phyloP scores from a whole-genome alignment of 1,284 basidiomycete species.

The Hymenochaete sp. region DNA sequence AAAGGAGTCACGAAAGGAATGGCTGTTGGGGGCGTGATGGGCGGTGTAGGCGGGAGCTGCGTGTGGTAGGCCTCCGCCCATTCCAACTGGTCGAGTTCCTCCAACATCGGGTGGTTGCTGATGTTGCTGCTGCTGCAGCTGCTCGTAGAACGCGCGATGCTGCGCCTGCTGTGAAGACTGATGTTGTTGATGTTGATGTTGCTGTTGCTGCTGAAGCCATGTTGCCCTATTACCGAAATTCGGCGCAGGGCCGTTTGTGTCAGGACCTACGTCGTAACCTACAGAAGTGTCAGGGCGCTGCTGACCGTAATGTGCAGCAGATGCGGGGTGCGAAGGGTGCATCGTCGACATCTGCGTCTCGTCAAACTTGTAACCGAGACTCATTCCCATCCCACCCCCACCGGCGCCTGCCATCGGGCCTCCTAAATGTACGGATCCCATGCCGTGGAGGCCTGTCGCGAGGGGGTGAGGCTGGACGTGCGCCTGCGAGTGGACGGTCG shows the following conservation, averaged over 20 bases:
- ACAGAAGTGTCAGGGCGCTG: slow-evolving; percentile 58
- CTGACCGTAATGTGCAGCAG: slow-evolving; percentile 24
- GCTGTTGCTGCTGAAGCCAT: slow-evolving; percentile 24
- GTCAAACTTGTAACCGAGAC: slow-evolving; percentile 1
- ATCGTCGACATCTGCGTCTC: slow-evolving; percentile 37
- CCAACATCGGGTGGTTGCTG: background rate
- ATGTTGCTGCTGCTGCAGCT: slow-evolving; percentile 12
- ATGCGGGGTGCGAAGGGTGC: slow-evolving; percentile 33
- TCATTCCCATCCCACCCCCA: slow-evolving; percentile 7
- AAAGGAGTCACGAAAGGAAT: slow-evolving; percentile 67
- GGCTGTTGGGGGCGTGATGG: slow-evolving; percentile 30
- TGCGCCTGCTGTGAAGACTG: slow-evolving; percentile 29
- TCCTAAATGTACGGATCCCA: no score
- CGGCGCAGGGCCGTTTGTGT: slow-evolving; percentile 32
- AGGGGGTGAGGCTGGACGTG: no score
- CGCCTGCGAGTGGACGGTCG: no score
- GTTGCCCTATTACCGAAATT: slow-evolving; percentile 14
- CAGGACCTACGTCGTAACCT: slow-evolving; percentile 51
- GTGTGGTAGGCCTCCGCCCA: background rate
- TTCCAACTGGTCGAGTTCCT: background rate
- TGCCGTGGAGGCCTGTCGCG: no score
- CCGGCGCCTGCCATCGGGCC: no score
- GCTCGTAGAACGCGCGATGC: slow-evolving; percentile 19
- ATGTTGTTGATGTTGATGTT: slow-evolving; percentile 19
- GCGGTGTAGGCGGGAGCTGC: slow-evolving; percentile 18